Evolutionary conservation across 108 stramenopile species (phyloP).

Genomic region (Cylindrotheca closterium): DNA sequence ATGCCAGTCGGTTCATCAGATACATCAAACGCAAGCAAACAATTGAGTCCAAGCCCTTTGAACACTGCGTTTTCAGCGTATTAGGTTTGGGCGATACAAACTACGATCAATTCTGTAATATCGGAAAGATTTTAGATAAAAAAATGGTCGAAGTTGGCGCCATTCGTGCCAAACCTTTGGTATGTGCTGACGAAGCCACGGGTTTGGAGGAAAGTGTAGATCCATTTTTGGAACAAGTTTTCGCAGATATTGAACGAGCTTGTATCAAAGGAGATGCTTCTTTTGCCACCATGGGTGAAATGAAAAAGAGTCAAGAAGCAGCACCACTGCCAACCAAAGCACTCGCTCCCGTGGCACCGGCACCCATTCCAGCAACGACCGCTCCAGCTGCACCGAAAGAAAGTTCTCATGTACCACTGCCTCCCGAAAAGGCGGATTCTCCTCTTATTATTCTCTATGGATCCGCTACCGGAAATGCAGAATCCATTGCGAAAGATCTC

Average conservation of each 20-base stretch:
- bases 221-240: constrained; percentile 63
- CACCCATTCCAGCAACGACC: background rate
- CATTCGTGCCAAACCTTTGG: constrained; percentile 43
- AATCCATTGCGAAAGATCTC: constrained; percentile 78
- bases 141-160: constrained; percentile 73
- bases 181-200: constrained; percentile 89
- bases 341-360: background rate
- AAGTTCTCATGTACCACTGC: background rate
- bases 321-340: background rate
- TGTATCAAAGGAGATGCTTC: constrained; percentile 17
- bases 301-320: background rate
- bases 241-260: constrained; percentile 37
- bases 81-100: constrained; percentile 90
- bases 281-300: background rate
- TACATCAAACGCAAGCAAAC: constrained; percentile 59
- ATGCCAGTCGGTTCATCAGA: constrained; percentile 74
- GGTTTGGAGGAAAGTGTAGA: constrained; percentile 87
- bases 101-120: constrained; percentile 87
- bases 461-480: constrained; percentile 78
- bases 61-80: constrained; percentile 59
- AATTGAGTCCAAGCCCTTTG: constrained; percentile 37
- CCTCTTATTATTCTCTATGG: constrained; percentile 75
- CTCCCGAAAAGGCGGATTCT: constrained; percentile 28
- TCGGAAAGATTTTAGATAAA: constrained; percentile 62
- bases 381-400: constrained; percentile 7